These are phyloP conservation scores for Azolla pinnata DNA, from an alignment of 75 land plant genomes.

Conservation along the genomic window DNA sequence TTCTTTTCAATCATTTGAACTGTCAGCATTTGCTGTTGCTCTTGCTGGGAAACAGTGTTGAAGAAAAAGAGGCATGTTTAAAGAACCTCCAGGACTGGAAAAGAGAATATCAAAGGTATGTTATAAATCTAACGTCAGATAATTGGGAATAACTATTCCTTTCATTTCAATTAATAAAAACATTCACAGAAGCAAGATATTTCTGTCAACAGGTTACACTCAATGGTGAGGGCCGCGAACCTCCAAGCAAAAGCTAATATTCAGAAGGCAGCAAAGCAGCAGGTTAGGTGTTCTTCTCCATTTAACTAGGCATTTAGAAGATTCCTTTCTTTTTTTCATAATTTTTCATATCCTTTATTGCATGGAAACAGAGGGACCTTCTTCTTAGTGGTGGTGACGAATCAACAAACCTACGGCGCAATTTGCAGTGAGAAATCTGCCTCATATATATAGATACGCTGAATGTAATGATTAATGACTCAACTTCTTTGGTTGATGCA, in stretches of 20 bases:
- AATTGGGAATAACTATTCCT: not conserved
- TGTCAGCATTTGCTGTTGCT: not conserved
- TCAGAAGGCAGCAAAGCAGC: constrained; percentile 24
- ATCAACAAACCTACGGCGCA: constrained; percentile 73
- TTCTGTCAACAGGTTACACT: constrained; percentile 16
- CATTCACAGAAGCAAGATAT: not conserved
- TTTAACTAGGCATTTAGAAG: too few species aligned
- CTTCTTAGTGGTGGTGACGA: constrained; percentile 85
- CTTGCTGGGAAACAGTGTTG: constrained; percentile 16
- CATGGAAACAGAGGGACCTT: constrained; percentile 48
- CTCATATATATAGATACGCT: not conserved
- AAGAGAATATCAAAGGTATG: constrained; percentile 24
- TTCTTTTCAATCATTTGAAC: not conserved
- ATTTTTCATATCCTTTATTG: not conserved
- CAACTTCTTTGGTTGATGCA: constrained; percentile 5
- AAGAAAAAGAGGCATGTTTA: constrained; percentile 15
- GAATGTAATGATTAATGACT: not conserved
- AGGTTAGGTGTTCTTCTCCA: constrained; percentile 14
- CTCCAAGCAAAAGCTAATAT: constrained; percentile 24
- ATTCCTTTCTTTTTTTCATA: not conserved
- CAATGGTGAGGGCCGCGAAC: constrained; percentile 21
- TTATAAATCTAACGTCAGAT: constrained; percentile 3
- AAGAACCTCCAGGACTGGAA: constrained; percentile 18
- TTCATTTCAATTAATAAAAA: too few species aligned
- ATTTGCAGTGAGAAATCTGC: constrained; percentile 49